phyloP scores from a whole-genome alignment of 257 asterid species.

The Solanum boliviense region DNA sequence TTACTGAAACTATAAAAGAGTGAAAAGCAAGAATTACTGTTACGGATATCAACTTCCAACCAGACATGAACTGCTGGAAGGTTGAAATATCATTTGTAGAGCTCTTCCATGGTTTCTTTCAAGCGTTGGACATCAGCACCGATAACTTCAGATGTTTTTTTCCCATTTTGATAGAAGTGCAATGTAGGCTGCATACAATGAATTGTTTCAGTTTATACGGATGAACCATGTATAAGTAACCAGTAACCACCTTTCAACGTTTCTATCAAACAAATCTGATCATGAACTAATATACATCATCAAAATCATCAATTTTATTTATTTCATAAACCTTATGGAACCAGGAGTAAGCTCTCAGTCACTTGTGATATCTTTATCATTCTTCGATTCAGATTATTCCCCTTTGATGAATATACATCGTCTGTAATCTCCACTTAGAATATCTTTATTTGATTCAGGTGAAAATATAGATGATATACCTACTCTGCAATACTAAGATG shows the following conservation, averaged over 20 bases:
- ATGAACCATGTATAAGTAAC: background rate
- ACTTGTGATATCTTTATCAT: background rate
- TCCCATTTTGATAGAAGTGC: conserved; percentile 81
- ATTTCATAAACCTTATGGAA: background rate
- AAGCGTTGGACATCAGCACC: conserved; percentile 75
- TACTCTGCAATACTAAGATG: background rate
- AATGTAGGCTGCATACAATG: conserved; percentile 70
- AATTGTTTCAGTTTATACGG: background rate
- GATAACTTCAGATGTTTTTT: conserved; percentile 54
- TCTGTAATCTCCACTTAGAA: background rate
- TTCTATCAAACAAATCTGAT: background rate
- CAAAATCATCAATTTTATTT: background rate
- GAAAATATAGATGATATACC: background rate
- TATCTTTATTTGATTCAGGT: background rate
- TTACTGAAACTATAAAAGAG: background rate
- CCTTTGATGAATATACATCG: background rate
- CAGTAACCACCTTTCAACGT: background rate
- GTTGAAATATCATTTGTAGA: conserved; percentile 39
- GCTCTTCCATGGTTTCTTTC: conserved; percentile 69
- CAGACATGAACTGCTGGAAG: background rate
- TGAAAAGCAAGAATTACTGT: background rate
- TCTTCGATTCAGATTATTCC: background rate
- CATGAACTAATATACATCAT: background rate
- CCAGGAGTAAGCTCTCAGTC: background rate
- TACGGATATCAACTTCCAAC: background rate